Evolutionary conservation across 2,329 filamentous ascomycete species (phyloP), one percentile per base, ranked within the genome.

Genomic region (Penicillium sp.): DNA sequence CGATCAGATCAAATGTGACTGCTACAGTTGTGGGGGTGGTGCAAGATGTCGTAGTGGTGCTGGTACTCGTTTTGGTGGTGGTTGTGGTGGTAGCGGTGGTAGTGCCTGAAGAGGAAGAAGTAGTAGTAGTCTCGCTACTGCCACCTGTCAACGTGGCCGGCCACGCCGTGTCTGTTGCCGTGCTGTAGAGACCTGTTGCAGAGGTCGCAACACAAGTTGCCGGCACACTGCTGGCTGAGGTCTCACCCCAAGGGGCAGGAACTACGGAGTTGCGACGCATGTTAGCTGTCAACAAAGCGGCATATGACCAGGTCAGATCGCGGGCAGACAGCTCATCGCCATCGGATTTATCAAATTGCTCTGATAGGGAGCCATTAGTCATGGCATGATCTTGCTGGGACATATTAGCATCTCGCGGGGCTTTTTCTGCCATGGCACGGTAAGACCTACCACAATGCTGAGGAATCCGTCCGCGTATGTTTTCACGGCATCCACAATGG

Each of bases 1-100:
- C 85, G 0, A 79, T 68, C 57, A 82, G 82, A 45, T 85, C 78
- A 71, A 91, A 90, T 0, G 84, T 86, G 16, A 92, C 84, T 11
- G 50, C 50, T 4, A 52, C 50, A 13, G 56, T 58, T 1, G 61
- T 59, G 4, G 63, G 43, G 21, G 46, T 60, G 9, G 59, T 62
- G 16, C 59, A 57, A 9, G 58, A 54, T 16, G 63, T 54, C 2
- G 53, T 55, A 33, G 51, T 54, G 3, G 53, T 51, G n/a, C 47
- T 50, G 7, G 57, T 63, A 5, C 58, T 51, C 13, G 54, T 31
- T 1, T 62, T 57, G 4, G 57, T 59, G 1, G 25, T 25, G 25
- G 25, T 25, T 25, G 60, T 60, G 14, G 63, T 46, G 7, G 57
- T 60, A 19, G 63, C 54, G 4, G 50, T 54, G 8, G 53, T 50